These are phyloP conservation scores for Tremellales sp. DNA, from an alignment of 1,284 basidiomycete species.

Conservation along the genomic window DNA sequence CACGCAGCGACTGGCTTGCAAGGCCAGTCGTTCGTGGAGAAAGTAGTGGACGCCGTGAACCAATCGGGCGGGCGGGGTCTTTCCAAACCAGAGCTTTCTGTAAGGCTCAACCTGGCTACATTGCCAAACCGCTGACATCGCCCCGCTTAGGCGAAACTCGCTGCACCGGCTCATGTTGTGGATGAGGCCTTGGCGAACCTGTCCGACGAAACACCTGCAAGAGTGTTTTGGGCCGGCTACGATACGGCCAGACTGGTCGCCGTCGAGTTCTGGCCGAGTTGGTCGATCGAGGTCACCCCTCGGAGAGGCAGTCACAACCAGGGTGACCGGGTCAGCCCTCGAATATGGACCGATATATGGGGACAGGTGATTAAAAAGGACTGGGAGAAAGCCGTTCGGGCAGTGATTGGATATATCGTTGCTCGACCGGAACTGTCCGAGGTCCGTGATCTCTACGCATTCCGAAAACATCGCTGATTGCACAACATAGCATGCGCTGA, in stretches of 20 bases:
- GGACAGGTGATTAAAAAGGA: slow-evolving; percentile 59
- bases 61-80: slow-evolving; percentile 23
- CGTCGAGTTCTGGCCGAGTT: slow-evolving; percentile 54
- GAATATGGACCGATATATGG: slow-evolving; percentile 70
- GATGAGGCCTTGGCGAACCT: slow-evolving; percentile 15
- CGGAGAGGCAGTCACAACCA: slow-evolving; percentile 27
- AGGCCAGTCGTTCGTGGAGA: slow-evolving; percentile 3
- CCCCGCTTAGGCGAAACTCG: background rate
- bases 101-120: slow-evolving; percentile 6
- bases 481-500: slow-evolving; percentile 57
- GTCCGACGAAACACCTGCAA: slow-evolving; percentile 44
- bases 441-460: slow-evolving; percentile 51
- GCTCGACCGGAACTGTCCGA: slow-evolving; percentile 69
- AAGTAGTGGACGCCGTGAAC: slow-evolving; percentile 15
- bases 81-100: slow-evolving; percentile 14
- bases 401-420: slow-evolving; percentile 63
- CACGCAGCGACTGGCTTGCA: no score
- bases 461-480: slow-evolving; percentile 1
- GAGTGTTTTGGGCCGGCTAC: slow-evolving; percentile 67
- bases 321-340: slow-evolving; percentile 56
- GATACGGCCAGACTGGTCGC: slow-evolving; percentile 54
- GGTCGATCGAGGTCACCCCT: slow-evolving; percentile 54
- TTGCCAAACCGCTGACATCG: background rate
- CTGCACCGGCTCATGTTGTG: background rate
- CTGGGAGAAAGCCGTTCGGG: slow-evolving; percentile 65